Evolutionary conservation across 164 flowering plant species (phyloP).

Genomic region (Annona squamosa): DNA sequence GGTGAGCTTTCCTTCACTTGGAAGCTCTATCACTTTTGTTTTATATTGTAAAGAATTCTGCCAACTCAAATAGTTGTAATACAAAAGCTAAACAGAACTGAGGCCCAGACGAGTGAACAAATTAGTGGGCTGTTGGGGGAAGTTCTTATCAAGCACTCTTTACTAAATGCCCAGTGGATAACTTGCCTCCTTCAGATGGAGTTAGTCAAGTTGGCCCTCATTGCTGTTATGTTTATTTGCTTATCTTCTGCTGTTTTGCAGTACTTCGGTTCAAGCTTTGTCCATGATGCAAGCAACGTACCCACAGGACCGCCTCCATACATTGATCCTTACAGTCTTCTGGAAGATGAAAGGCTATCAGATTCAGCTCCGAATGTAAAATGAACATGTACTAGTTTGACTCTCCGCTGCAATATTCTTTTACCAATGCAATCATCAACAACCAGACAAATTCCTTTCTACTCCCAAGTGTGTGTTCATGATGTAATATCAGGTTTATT

Average conservation of each 20-base stretch:
- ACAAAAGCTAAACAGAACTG: too few species aligned
- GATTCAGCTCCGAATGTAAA: slow-evolving; percentile 46
- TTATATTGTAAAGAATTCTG: neutral
- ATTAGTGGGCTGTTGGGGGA: too few species aligned
- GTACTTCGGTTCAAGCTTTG: slow-evolving; percentile 72
- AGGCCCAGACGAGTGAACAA: too few species aligned
- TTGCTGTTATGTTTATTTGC: neutral
- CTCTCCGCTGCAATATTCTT: slow-evolving; percentile 13
- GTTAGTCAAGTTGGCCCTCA: neutral
- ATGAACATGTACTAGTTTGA: slow-evolving; percentile 22
- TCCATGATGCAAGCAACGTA: slow-evolving; percentile 53
- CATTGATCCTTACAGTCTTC: slow-evolving; percentile 70
- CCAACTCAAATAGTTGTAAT: neutral
- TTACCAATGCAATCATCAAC: slow-evolving; percentile 11
- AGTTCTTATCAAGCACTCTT: neutral
- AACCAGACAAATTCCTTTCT: neutral
- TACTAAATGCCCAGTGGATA: neutral
- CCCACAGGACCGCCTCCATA: slow-evolving; percentile 47
- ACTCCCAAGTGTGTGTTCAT: neutral
- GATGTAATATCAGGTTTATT: slow-evolving; percentile 1
- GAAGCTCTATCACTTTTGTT: neutral
- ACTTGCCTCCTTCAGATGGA: neutral
- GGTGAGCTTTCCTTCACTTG: slow-evolving; percentile 36
- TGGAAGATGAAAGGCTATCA: slow-evolving; percentile 74
- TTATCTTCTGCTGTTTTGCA: slow-evolving; percentile 22